These are phyloP conservation scores for Cavenderia fasciculata DNA, from an alignment of 78 protist genomes.

Conservation along the genomic window DNA sequence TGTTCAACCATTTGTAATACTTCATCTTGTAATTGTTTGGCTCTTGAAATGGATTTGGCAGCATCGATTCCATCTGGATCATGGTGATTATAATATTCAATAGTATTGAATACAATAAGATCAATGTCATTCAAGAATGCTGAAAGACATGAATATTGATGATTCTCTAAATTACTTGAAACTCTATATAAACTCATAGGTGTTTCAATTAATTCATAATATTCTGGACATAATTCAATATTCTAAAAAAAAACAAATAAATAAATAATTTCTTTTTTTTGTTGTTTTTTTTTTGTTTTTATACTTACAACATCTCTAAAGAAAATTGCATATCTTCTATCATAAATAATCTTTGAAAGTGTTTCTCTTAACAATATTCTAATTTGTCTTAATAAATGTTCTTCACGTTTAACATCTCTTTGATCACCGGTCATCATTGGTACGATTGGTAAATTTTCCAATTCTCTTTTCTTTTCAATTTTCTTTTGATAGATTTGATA, in stretches of 20 bases:
- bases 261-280: not conserved
- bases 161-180: conserved; percentile 31
- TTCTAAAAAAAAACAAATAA: not conserved
- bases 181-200: conserved; percentile 61
- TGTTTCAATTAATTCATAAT: conserved; percentile 58
- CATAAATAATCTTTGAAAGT: conserved; percentile 41
- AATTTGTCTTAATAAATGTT: conserved; percentile 58
- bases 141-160: conserved; percentile 18
- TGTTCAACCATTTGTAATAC: conserved; percentile 29
- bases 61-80: conserved; percentile 25
- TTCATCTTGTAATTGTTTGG: conserved; percentile 57
- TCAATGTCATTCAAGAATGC: conserved; percentile 55
- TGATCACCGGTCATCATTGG: not conserved
- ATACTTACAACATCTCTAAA: conserved; percentile 54
- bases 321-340: conserved; percentile 43
- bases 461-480: not conserved
- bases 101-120: conserved; percentile 32
- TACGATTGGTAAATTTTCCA: conserved; percentile 20
- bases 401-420: conserved; percentile 47
- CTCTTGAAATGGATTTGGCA: conserved; percentile 27
- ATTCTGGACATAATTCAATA: conserved; percentile 53
- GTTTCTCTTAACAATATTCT: conserved; percentile 58
- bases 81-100: conserved; percentile 14
- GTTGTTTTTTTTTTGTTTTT: not conserved
- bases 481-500: not conserved